Evolutionary conservation across 805 yeast species (phyloP).

Genomic region (Hanseniaspora guilliermondii): DNA sequence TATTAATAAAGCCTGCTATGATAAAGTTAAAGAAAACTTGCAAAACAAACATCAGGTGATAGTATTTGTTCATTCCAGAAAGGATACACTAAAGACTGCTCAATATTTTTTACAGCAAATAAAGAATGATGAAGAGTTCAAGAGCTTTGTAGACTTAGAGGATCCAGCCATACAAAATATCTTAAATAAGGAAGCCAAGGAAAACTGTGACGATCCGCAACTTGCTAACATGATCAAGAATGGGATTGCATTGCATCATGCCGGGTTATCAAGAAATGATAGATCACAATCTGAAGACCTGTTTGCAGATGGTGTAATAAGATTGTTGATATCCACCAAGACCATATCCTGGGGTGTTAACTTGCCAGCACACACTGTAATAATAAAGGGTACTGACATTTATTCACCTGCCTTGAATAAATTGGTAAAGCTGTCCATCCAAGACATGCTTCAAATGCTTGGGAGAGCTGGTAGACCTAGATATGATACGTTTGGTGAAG

Average conservation of each 20-base stretch:
- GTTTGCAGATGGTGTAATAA: slow-evolving; percentile 78
- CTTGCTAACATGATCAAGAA: slow-evolving; percentile 47
- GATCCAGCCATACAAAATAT: slow-evolving; percentile 50
- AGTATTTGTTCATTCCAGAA: slow-evolving; percentile 85
- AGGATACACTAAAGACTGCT: slow-evolving; percentile 81
- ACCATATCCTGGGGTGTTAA: slow-evolving; percentile 97
- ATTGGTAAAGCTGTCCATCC: slow-evolving; percentile 89
- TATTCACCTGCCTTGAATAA: slow-evolving; percentile 82
- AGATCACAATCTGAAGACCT: slow-evolving; percentile 70
- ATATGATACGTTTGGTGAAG: slow-evolving; percentile 85
- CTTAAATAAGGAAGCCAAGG: slow-evolving; percentile 47
- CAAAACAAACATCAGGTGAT: slow-evolving; percentile 56
- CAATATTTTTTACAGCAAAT: slow-evolving; percentile 54
- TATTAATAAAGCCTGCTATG: slow-evolving; percentile 84
- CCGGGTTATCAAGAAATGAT: slow-evolving; percentile 66
- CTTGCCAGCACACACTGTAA: slow-evolving; percentile 87
- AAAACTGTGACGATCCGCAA: slow-evolving; percentile 38
- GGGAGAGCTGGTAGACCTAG: slow-evolving; percentile 98
- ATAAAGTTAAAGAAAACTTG: slow-evolving; percentile 51
- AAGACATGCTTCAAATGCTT: slow-evolving; percentile 91
- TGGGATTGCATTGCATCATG: slow-evolving; percentile 87
- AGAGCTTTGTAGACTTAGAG: slow-evolving; percentile 35
- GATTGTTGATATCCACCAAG: slow-evolving; percentile 77
- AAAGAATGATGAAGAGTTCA: slow-evolving; percentile 40
- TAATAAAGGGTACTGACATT: slow-evolving; percentile 84